A percentile compares a stretch with the other conserved stretches of the same genome.
phyloP scores from a whole-genome alignment of 75 land plant species.

The Gnetum montanum region DNA sequence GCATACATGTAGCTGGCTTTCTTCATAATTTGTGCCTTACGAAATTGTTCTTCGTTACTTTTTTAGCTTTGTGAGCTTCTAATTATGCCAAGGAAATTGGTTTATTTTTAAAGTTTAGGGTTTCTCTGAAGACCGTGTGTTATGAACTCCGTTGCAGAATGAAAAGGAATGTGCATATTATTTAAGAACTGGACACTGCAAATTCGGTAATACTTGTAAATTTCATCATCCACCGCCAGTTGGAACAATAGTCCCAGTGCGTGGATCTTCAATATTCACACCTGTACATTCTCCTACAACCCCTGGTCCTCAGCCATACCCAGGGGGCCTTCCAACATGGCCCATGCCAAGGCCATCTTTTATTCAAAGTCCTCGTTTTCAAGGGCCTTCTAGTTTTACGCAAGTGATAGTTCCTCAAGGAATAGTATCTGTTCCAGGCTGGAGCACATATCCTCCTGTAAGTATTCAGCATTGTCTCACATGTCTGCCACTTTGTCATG shows the following conservation, averaged over 20 bases:
- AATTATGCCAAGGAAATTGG: no score
- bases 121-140: no score
- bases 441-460: slow-evolving; percentile 70
- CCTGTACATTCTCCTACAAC: slow-evolving; percentile 45
- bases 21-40: neutral
- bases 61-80: no score
- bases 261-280: slow-evolving; percentile 56
- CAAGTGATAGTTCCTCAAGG: slow-evolving; percentile 74
- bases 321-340: slow-evolving; percentile 50
- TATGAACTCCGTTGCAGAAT: slow-evolving; percentile 38
- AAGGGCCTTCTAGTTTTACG: slow-evolving; percentile 73
- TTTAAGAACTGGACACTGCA: slow-evolving; percentile 75
- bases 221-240: slow-evolving; percentile 78
- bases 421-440: slow-evolving; percentile 70
- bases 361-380: slow-evolving; percentile 64
- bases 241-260: slow-evolving; percentile 34
- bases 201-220: slow-evolving; percentile 79
- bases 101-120: no score
- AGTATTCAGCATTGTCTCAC: slow-evolving; percentile 1
- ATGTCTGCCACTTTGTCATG: neutral
- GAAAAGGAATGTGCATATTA: slow-evolving; percentile 77
- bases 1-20: no score
- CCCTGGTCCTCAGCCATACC: slow-evolving; percentile 47
- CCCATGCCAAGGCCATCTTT: slow-evolving; percentile 48
- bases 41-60: neutral